Base-by-base conservation (phyloP, 768 basidiomycete species). In the Ephemerocybe angulata region DNA sequence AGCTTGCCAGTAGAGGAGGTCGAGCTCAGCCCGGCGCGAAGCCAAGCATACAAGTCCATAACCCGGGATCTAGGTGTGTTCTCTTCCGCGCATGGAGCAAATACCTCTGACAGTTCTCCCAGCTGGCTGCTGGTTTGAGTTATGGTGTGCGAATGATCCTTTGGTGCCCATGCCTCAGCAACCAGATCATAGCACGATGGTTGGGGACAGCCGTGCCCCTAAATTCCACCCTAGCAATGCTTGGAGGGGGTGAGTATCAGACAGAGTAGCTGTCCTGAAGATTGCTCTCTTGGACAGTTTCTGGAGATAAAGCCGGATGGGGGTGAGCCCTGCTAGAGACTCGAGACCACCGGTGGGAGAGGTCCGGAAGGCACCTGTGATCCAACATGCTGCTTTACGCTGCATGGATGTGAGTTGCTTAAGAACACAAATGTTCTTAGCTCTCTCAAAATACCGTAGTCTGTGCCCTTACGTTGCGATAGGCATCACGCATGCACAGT, bases 381-480 rank as follows among this genome's bases (percentile, higher is more conserved):
- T 54, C 53, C 31, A 54, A 3, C 11, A 13, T 13, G 53, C 53
- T 28, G 46, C 46, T n/a, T 48, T 48, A 24, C 46, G 6, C 27
- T 48, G 50, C 50, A 52, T 56, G 28, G 24, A 35, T 22, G 27
- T 52, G 27, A 42, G 50, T 27, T 7, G 6, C 30, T 50, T 56
- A 24, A 52, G 51, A 25, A 24, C 51, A 19, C 35, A 37, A 13
- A 24, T 29, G 28, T 27, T 40, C 37, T 40, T 50, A 28, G 55
- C 47, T 40, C 55, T 49, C 12, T 50, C 37, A 27, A 31, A 57
- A 29, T 2, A 52, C 56, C 56, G 53, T 13, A 53, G 29, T 15
- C 29, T 12, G 22, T 33, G 31, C 7, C 52, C 56, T 19, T 57
- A 57, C 27, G 52, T 57, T 4, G 51, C 51, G n/a, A 57, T 42